A percentile compares a stretch with the other conserved stretches of the same genome.
These are phyloP conservation scores for Capsicum rhomboideum DNA, from an alignment of 257 asterid genomes.

Conservation along the genomic window DNA sequence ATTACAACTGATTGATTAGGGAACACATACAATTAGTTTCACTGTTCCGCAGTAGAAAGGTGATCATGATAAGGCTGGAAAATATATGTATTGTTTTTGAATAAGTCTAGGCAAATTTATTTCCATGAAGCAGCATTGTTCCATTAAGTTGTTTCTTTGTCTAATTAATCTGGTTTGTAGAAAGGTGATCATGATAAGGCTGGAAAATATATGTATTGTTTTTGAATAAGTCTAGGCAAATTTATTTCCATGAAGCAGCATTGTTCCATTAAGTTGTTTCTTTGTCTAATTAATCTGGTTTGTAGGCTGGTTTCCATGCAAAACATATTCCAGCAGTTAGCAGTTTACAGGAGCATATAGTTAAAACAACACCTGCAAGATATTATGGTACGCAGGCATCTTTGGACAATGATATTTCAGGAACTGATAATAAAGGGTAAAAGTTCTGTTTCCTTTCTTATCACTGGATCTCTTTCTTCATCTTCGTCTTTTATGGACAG, in stretches of 20 bases:
- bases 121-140: not conserved
- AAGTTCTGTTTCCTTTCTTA: not conserved
- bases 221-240: not conserved
- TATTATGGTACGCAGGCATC: conserved; percentile 40
- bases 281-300: not conserved
- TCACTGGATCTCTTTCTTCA: not conserved
- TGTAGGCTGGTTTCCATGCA: conserved; percentile 29
- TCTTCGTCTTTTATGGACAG: not conserved
- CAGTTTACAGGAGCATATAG: conserved; percentile 22
- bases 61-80: no score
- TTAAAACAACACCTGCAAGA: conserved; percentile 20
- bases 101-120: not conserved
- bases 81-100: no score
- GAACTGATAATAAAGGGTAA: conserved; percentile 37
- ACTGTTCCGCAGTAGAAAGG: no score
- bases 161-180: not conserved
- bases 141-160: not conserved
- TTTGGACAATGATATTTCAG: conserved; percentile 31
- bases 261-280: not conserved
- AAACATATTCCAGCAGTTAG: conserved; percentile 20
- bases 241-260: not conserved
- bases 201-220: no score
- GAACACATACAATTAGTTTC: not conserved
- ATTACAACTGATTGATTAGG: not conserved
- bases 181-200: no score